Conservation (phyloP, 441 rosid species). For the Francoa sonchifolia region DNA sequence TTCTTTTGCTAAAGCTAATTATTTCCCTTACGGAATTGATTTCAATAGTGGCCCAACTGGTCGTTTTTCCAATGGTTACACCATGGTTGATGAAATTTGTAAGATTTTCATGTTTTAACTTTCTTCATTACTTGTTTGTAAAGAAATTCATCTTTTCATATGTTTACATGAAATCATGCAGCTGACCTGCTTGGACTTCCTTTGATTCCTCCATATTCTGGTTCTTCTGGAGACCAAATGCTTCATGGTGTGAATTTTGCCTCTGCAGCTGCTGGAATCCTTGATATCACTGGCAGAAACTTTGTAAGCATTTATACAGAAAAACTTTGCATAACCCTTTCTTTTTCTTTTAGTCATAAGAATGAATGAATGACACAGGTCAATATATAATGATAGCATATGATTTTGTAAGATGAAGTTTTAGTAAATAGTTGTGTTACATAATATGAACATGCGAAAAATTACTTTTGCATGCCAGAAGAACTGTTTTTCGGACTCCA, state of each 20-base stretch:
- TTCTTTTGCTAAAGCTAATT: slow-evolving; percentile 81
- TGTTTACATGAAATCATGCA: slow-evolving; percentile 22
- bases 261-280: slow-evolving; percentile 94
- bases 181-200: slow-evolving; percentile 77
- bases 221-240: slow-evolving; percentile 59
- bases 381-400: too few species aligned
- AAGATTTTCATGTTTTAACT: not conserved
- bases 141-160: not conserved
- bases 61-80: slow-evolving; percentile 84
- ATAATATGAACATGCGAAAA: too few species aligned
- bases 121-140: not conserved
- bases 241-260: slow-evolving; percentile 86
- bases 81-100: slow-evolving; percentile 93
- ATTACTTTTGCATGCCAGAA: too few species aligned
- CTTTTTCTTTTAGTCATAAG: too few species aligned
- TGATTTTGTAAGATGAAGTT: too few species aligned
- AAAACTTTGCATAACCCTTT: not conserved
- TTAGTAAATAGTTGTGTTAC: too few species aligned
- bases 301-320: slow-evolving; percentile 37
- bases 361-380: too few species aligned
- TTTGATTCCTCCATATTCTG: slow-evolving; percentile 61
- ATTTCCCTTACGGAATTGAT: slow-evolving; percentile 83
- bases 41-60: slow-evolving; percentile 90
- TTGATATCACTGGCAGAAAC: slow-evolving; percentile 76
- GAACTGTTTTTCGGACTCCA: too few species aligned